A percentile compares a stretch with the other conserved stretches of the same genome.
Conservation (phyloP, 1,284 basidiomycete species). For the Neonothopanus nambi region DNA sequence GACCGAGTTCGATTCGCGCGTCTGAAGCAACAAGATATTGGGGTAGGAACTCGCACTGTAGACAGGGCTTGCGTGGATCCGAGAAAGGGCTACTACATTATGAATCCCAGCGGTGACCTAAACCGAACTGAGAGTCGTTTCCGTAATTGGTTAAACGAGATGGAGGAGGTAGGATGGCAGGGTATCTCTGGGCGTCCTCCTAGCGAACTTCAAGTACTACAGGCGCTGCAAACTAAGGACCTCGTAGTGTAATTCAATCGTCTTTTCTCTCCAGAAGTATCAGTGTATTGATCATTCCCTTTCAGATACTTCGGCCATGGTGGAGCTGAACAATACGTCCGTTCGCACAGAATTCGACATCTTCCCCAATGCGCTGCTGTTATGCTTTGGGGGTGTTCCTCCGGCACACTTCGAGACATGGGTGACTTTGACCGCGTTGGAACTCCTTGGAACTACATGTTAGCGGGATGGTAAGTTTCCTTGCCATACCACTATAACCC, state of each 20-base stretch:
- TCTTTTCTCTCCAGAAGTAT: constrained; percentile 1
- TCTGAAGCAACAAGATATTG: constrained; percentile 6
- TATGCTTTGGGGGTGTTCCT: constrained; percentile 99
- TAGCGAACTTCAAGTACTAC: constrained; percentile 78
- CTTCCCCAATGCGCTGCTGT: constrained; percentile 85
- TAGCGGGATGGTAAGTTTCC: constrained; percentile 88
- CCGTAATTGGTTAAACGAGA: constrained; percentile 69
- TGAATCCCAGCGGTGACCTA: constrained; percentile 94
- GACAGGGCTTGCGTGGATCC: constrained; percentile 63
- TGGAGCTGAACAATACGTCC: constrained; percentile 92
- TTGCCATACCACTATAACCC: not conserved
- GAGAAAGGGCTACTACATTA: constrained; percentile 76
- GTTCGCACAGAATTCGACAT: constrained; percentile 81
- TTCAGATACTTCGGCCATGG: constrained; percentile 95
- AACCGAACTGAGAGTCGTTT: constrained; percentile 84
- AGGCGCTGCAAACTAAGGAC: constrained; percentile 72
- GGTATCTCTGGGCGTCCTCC: constrained; percentile 79
- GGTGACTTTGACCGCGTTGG: constrained; percentile 93
- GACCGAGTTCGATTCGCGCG: constrained; percentile 74
- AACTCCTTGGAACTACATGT: constrained; percentile 92
- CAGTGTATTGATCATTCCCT: constrained; percentile 10
- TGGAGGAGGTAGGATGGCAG: constrained; percentile 78
- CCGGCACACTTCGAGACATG: constrained; percentile 84
- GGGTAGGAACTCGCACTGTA: constrained; percentile 21
- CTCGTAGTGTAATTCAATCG: constrained; percentile 77